phyloP scores from a whole-genome alignment of 2,329 filamentous ascomycete genomes.

The Botrytis deweyae region DNA sequence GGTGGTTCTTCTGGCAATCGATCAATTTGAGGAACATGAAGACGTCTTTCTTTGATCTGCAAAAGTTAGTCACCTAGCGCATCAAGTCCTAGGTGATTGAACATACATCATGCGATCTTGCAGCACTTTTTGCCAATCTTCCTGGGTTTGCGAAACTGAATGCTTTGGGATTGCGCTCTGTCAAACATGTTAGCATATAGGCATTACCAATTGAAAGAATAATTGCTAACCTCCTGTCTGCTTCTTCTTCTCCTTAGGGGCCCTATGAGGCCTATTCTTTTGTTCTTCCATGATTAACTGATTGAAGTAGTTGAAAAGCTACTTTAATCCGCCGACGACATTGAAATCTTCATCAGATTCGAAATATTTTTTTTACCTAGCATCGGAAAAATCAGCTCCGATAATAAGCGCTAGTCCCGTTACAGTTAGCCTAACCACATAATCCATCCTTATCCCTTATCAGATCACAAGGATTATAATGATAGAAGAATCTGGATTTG shows the following conservation, averaged over 20 bases:
- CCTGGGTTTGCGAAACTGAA: constrained; percentile 42
- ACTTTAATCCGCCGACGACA: constrained; percentile 13
- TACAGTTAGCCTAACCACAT: neutral
- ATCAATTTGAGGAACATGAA: constrained; percentile 96
- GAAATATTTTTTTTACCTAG: constrained; percentile 9
- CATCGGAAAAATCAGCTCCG: constrained; percentile 5
- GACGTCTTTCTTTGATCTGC: constrained; percentile 88
- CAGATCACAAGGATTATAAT: neutral
- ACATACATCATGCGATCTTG: constrained; percentile 54
- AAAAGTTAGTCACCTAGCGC: constrained; percentile 21
- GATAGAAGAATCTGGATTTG: neutral
- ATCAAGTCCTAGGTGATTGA: neutral
- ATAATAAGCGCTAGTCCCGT: neutral
- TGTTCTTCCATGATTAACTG: constrained; percentile 70
- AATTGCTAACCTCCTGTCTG: constrained; percentile 55
- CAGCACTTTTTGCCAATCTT: constrained; percentile 43
- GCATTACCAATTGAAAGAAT: neutral
- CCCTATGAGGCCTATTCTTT: constrained; percentile 79
- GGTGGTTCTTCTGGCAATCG: constrained; percentile 93
- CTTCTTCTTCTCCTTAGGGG: constrained; percentile 87
- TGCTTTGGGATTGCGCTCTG: constrained; percentile 41
- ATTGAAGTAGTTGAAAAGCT: neutral
- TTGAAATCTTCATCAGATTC: constrained; percentile 12
- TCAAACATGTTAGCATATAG: constrained; percentile 18
- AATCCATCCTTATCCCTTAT: constrained; percentile 4